These are phyloP conservation scores for Leccinum obscurum DNA, from an alignment of 768 basidiomycete species.

Conservation along the genomic window DNA sequence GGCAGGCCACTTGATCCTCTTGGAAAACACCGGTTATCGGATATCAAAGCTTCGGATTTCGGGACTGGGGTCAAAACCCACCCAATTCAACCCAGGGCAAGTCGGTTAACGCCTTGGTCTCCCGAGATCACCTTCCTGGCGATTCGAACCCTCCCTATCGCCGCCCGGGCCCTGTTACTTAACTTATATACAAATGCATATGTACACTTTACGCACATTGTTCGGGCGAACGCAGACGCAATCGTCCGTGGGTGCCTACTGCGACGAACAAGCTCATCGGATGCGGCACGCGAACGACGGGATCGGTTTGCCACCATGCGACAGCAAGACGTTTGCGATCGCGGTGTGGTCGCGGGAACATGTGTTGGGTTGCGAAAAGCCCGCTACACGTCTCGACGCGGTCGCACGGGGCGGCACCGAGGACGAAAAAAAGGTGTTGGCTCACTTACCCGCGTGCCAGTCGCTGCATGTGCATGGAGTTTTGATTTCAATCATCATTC, in stretches of 20 bases:
- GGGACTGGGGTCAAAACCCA: slow-evolving; percentile 1
- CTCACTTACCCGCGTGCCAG: slow-evolving; percentile 8
- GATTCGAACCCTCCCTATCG: slow-evolving; percentile 18
- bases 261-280: slow-evolving; percentile 4
- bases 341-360: slow-evolving; percentile 30
- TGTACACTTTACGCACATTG: slow-evolving; percentile 5
- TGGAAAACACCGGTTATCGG: slow-evolving; percentile 19
- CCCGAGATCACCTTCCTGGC: slow-evolving; percentile 26
- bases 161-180: slow-evolving; percentile 8
- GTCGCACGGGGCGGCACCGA: slow-evolving; percentile 3
- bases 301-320: slow-evolving; percentile 16
- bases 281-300: slow-evolving; percentile 9
- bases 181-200: slow-evolving; percentile 14
- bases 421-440: neutral
- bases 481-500: neutral
- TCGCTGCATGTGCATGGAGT: slow-evolving; percentile 6
- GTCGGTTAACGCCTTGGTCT: slow-evolving; percentile 14
- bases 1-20: slow-evolving; percentile 4
- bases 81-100: neutral
- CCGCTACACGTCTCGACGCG: slow-evolving; percentile 12
- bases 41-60: slow-evolving; percentile 2
- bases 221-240: slow-evolving; percentile 4
- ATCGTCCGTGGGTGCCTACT: slow-evolving; percentile 7
- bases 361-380: slow-evolving; percentile 8
- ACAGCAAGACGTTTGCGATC: slow-evolving; percentile 18